Percentiles rank a stretch among this genome's conserved stretches.
Evolutionary conservation across 2,329 filamentous ascomycete species (phyloP).

Genomic region (Hypocrella siamensis): DNA sequence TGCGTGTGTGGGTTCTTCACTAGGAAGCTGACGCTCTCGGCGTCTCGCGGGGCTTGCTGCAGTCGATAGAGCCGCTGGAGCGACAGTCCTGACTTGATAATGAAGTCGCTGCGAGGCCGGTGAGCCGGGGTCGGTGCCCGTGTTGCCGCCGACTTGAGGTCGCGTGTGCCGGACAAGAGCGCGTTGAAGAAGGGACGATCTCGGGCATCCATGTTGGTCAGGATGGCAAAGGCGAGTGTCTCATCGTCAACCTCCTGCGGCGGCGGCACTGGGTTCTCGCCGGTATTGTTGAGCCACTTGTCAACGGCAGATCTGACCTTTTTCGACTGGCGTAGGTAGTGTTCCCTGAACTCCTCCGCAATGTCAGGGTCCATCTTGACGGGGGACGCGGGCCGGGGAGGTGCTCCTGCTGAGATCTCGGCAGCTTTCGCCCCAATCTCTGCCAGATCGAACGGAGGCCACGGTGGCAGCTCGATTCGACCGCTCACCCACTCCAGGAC

Average conservation of each 20-base stretch:
- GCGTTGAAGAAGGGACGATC: conserved; percentile 73
- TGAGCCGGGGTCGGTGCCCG: conserved; percentile 55
- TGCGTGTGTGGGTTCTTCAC: conserved; percentile 71
- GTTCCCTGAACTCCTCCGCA: conserved; percentile 80
- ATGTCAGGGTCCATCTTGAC: conserved; percentile 83
- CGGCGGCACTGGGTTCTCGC: conserved; percentile 55
- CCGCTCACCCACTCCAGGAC: conserved; percentile 87
- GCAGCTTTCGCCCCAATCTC: conserved; percentile 44
- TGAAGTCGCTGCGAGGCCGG: conserved; percentile 52
- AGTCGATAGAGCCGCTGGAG: conserved; percentile 78
- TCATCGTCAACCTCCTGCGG: conserved; percentile 89
- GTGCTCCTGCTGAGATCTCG: conserved; percentile 43
- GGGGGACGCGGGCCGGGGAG: conserved; percentile 41
- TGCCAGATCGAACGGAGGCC: conserved; percentile 74
- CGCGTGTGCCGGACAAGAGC: conserved; percentile 46
- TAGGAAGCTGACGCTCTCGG: conserved; percentile 73
- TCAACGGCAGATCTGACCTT: conserved; percentile 88
- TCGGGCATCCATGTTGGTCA: conserved; percentile 66
- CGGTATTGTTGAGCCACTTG: conserved; percentile 72
- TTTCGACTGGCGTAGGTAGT: conserved; percentile 81
- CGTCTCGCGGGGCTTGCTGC: conserved; percentile 57
- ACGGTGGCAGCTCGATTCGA: conserved; percentile 66
- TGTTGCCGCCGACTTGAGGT: conserved; percentile 37
- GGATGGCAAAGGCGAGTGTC: conserved; percentile 81
- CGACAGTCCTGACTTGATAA: conserved; percentile 60